Base-by-base conservation (phyloP, 176 grass and related monocot species). In the Elaeis guineensis region DNA sequence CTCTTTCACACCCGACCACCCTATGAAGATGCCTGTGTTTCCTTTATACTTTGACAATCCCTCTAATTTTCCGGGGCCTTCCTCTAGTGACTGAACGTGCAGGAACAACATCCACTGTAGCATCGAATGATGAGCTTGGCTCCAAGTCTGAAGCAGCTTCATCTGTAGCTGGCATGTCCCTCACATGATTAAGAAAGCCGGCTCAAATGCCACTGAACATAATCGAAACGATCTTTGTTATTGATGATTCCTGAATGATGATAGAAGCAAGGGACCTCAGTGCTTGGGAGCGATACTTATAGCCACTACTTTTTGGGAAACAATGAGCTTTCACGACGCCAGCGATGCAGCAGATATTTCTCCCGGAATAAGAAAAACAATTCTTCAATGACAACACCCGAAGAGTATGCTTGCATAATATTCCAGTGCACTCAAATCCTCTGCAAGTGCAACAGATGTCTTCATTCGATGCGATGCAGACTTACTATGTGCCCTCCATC, bases 371-470 rank as follows among this genome's bases (percentile, higher is more conserved):
- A 69, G 21, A 52, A 83, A n/a, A 83, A 57, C 69, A 78, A 69
- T 83, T 83, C 25, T 83, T 83, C 55, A 83, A 64, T 17, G 74
- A 83, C 32, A 83, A 71, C 17, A 83, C 75, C 57, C 74, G 59
- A 64, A 83, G 67, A 53, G 63, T 52, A 59, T 83, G 80, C 4
- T 59, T 67, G 71, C 80, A 83, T 57, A 83, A 59, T 23, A 77
- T 68, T 3, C 80, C 75, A 55, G 23, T 52, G 66, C 51, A 73
- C 48, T 83, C 80, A 1, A 83, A 83, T 32, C 64, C 80, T 17
- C 73, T 83, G 64, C 80, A 83, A 22, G 69, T 83, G 75, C 75
- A 83, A 35, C 49, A 63, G 17, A 83, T 24, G 35, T 78, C 73
- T 62, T 83, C 63, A 55, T 30, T 71, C 21, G 62, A 73, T 19